Evolutionary conservation across 2,329 filamentous ascomycete genomes (phyloP).

Genomic region (Alternaria arbusti): DNA sequence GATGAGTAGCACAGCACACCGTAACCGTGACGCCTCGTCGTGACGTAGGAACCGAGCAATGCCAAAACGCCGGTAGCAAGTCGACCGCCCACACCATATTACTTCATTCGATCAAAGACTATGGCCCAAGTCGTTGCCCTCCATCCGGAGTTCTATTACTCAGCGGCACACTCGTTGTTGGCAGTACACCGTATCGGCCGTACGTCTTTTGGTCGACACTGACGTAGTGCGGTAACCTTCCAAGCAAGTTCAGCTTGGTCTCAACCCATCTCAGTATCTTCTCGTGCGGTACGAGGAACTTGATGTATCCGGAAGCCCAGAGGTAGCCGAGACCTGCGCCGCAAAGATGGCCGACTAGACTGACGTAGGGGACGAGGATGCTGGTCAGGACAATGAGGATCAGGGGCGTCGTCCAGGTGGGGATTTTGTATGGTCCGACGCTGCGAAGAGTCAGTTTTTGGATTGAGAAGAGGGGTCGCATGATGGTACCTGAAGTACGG

Average conservation of each 20-base stretch:
- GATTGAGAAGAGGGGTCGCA: conserved; percentile 42
- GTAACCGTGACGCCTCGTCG: conserved; percentile 1
- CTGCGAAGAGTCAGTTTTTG: conserved; percentile 39
- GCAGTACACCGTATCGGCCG: conserved; percentile 87
- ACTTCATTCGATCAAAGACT: background rate
- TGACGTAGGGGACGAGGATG: conserved; percentile 80
- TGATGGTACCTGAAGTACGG: conserved; percentile 69
- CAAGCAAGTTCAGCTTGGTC: conserved; percentile 82
- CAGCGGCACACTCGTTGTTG: conserved; percentile 48
- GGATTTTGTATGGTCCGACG: conserved; percentile 72
- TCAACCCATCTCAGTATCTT: conserved; percentile 88
- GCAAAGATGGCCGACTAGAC: conserved; percentile 84
- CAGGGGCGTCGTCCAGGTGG: conserved; percentile 92
- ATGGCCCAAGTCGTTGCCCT: conserved; percentile 40
- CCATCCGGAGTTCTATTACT: conserved; percentile 36
- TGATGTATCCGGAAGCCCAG: conserved; percentile 87
- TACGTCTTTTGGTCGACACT: conserved; percentile 96
- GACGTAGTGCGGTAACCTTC: conserved; percentile 86
- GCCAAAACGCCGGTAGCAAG: background rate
- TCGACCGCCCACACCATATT: background rate
- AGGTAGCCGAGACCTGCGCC: conserved; percentile 85
- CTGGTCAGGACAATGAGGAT: conserved; percentile 75
- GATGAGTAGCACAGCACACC: background rate
- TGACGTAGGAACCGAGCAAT: conserved; percentile 2
- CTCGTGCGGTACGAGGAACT: conserved; percentile 88